Evolutionary conservation across 495 filamentous ascomycete genomes (phyloP).

Genomic region (Neurospora sp.): DNA sequence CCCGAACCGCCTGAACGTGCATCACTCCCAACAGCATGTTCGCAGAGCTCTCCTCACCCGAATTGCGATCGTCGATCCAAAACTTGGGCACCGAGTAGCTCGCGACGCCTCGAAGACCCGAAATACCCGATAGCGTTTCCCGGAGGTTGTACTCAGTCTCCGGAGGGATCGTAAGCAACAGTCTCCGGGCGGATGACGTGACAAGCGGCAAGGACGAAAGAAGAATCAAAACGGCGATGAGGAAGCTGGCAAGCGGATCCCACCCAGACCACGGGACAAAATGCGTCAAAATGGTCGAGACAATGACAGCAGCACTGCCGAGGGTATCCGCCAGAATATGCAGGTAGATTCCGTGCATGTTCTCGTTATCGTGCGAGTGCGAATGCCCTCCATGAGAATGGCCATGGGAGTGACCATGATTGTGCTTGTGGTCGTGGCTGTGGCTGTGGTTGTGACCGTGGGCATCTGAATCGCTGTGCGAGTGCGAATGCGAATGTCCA

Average conservation of each 20-base stretch:
- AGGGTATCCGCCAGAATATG: slow-evolving; percentile 94
- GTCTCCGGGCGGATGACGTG: slow-evolving; percentile 64
- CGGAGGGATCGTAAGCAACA: slow-evolving; percentile 76
- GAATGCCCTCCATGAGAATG: slow-evolving; percentile 29
- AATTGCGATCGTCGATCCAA: slow-evolving; percentile 73
- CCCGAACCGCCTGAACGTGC: slow-evolving; percentile 63
- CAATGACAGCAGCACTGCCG: slow-evolving; percentile 87
- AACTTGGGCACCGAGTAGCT: slow-evolving; percentile 85
- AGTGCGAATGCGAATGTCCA: slow-evolving; percentile 45
- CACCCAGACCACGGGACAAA: slow-evolving; percentile 86
- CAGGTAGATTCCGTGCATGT: slow-evolving; percentile 98
- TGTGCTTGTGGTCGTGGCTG: slow-evolving; percentile 17
- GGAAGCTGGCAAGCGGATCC: slow-evolving; percentile 86
- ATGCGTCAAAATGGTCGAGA: slow-evolving; percentile 80
- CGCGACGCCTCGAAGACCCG: slow-evolving; percentile 70
- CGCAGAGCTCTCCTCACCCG: slow-evolving; percentile 25
- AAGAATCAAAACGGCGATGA: slow-evolving; percentile 91
- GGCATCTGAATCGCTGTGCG: slow-evolving; percentile 42
- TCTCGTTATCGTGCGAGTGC: slow-evolving; percentile 77
- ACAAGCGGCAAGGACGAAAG: slow-evolving; percentile 81
- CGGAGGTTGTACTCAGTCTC: slow-evolving; percentile 84
- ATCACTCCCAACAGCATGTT: slow-evolving; percentile 63
- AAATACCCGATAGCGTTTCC: slow-evolving; percentile 74
- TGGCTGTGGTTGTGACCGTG: slow-evolving; percentile 27
- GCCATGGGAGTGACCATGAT: slow-evolving; percentile 22